Percentiles rank a stretch among this genome's conserved stretches.
These are phyloP conservation scores for Macadamia tetraphylla DNA, from an alignment of 164 flowering plant genomes.

Conservation along the genomic window DNA sequence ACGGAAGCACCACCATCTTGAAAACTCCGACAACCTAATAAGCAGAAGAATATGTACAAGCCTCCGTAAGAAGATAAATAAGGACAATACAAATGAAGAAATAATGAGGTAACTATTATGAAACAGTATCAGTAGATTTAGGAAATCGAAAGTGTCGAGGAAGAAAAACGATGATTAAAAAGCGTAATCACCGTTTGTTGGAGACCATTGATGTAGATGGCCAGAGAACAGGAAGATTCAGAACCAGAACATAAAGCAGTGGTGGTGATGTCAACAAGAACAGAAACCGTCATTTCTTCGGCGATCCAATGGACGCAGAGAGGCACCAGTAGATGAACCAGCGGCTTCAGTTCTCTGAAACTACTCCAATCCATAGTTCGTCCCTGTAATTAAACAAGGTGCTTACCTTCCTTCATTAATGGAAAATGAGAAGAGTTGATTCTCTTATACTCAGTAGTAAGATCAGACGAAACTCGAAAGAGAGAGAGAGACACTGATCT, in stretches of 20 bases:
- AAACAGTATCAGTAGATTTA: too few species aligned
- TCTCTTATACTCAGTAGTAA: too few species aligned
- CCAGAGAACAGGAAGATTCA: constrained; percentile 49
- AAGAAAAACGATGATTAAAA: too few species aligned
- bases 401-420: too few species aligned
- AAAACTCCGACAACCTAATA: constrained; percentile 74
- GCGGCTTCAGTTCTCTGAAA: constrained; percentile 32
- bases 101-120: too few species aligned
- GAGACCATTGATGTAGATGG: constrained; percentile 68
- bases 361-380: constrained; percentile 13
- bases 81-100: too few species aligned
- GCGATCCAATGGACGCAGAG: constrained; percentile 77
- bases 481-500: too few species aligned
- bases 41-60: neutral
- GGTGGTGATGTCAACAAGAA: constrained; percentile 76
- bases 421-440: too few species aligned
- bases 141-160: too few species aligned
- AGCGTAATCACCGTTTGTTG: constrained; percentile 54
- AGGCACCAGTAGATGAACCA: constrained; percentile 62
- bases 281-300: constrained; percentile 85
- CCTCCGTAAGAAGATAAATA: too few species aligned
- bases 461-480: too few species aligned
- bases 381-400: too few species aligned
- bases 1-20: constrained; percentile 80
- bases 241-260: constrained; percentile 62